phyloP scores from a whole-genome alignment of 495 filamentous ascomycete genomes.

The Polyplosphaeria fusca region DNA sequence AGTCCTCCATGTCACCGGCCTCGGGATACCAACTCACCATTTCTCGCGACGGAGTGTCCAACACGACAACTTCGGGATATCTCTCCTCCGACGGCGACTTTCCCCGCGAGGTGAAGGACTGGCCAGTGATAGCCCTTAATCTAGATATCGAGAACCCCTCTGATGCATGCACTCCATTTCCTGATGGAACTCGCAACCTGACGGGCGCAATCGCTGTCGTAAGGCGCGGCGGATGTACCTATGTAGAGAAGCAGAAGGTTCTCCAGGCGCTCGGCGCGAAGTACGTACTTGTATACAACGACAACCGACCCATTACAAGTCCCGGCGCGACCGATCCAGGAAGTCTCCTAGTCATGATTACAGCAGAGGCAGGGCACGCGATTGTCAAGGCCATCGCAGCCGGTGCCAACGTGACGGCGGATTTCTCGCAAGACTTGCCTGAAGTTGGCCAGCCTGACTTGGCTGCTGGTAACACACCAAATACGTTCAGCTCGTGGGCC shows the following conservation, averaged over 20 bases:
- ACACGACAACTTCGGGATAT: too few relatives aligned
- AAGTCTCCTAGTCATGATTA: not conserved
- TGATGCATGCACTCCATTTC: not conserved
- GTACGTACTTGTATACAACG: slow-evolving; percentile 8
- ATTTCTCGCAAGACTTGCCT: too few relatives aligned
- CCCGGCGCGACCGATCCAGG: not conserved
- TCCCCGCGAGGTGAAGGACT: too few relatives aligned
- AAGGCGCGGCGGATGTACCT: slow-evolving; percentile 1
- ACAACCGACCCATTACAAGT: not conserved
- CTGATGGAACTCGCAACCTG: not conserved
- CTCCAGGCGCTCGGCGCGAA: not conserved
- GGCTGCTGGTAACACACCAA: not conserved
- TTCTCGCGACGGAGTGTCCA: too few relatives aligned
- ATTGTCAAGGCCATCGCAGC: not conserved
- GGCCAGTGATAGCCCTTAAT: too few relatives aligned
- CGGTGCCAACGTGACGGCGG: too few relatives aligned
- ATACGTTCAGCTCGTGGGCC: slow-evolving; percentile 3
- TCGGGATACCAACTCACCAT: too few relatives aligned
- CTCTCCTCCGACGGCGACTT: too few relatives aligned
- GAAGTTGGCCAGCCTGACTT: not conserved
- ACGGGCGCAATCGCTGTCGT: slow-evolving; percentile 1
- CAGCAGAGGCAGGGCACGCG: not conserved
- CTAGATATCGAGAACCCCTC: too few relatives aligned
- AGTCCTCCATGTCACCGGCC: too few relatives aligned
- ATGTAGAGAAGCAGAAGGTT: not conserved